Evolutionary conservation across 257 asterid genomes (phyloP).

Genomic region (Przewalskia tangutica): DNA sequence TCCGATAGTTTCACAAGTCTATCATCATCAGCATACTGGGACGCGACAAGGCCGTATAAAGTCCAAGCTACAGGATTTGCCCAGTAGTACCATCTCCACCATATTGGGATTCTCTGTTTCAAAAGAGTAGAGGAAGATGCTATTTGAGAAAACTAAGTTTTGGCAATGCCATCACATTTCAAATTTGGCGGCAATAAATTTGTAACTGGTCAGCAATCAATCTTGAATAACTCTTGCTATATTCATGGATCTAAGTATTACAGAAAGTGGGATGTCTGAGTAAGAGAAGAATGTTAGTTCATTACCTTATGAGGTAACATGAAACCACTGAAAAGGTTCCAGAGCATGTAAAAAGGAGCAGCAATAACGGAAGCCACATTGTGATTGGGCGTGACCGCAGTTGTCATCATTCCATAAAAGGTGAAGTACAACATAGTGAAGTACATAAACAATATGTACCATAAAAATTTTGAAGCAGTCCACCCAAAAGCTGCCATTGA

Average conservation of each 20-base stretch:
- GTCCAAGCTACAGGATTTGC: slow-evolving; percentile 95
- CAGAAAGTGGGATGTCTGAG: neutral
- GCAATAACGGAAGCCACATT: slow-evolving; percentile 77
- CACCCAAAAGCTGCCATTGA: slow-evolving; percentile 83
- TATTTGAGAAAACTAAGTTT: neutral
- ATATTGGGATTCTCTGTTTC: slow-evolving; percentile 71
- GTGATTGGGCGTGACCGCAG: slow-evolving; percentile 92
- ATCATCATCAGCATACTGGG: slow-evolving; percentile 60
- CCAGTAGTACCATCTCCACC: slow-evolving; percentile 99
- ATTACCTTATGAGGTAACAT: slow-evolving; percentile 95
- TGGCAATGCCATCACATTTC: neutral
- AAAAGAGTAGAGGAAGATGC: neutral
- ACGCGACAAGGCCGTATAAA: slow-evolving; percentile 75
- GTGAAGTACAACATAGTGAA: slow-evolving; percentile 86
- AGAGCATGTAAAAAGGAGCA: slow-evolving; percentile 92
- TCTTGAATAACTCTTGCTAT: neutral
- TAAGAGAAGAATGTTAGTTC: neutral
- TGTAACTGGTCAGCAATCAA: neutral
- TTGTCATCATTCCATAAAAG: slow-evolving; percentile 93
- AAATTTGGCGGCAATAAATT: neutral
- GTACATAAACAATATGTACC: slow-evolving; percentile 71
- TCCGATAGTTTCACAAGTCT: slow-evolving; percentile 47
- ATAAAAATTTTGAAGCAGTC: slow-evolving; percentile 47
- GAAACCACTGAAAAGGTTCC: slow-evolving; percentile 96
- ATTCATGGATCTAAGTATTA: neutral